Conservation (phyloP, 2,329 filamentous ascomycete genomes). For the Colletotrichum echinochloae region DNA sequence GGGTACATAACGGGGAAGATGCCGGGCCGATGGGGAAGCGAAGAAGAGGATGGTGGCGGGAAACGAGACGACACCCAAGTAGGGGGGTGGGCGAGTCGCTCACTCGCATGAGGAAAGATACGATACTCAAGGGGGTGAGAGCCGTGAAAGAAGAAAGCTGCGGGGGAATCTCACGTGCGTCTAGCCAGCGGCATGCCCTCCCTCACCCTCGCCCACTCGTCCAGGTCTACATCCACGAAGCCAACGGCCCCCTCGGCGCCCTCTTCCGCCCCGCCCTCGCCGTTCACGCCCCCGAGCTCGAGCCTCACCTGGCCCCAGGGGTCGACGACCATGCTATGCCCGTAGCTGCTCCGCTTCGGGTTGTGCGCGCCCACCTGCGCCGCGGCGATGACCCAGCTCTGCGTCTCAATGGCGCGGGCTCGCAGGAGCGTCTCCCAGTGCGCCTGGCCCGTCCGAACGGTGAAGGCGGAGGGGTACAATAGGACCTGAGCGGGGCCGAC, state of each 20-base stretch:
- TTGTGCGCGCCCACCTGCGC: conserved; percentile 84
- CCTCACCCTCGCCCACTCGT: conserved; percentile 60
- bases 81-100: conserved; percentile 4
- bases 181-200: conserved; percentile 64
- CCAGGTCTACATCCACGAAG: conserved; percentile 66
- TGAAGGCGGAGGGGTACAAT: conserved; percentile 92
- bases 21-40: conserved; percentile 8
- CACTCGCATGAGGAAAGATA: conserved; percentile 10
- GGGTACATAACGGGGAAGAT: conserved; percentile 20
- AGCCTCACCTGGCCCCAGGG: conserved; percentile 86
- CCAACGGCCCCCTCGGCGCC: conserved; percentile 61
- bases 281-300: conserved; percentile 67
- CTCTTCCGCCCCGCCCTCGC: conserved; percentile 54
- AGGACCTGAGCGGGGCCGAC: conserved; percentile 74
- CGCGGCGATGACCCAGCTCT: conserved; percentile 87
- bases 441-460: conserved; percentile 82
- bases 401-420: conserved; percentile 87
- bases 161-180: conserved; percentile 59
- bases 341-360: conserved; percentile 83
- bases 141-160: conserved; percentile 2
- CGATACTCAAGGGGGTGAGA: conserved; percentile 21
- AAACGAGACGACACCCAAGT: not conserved
- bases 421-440: conserved; percentile 88
- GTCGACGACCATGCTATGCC: conserved; percentile 85
- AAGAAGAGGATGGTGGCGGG: conserved; percentile 3